Evolutionary conservation across 805 yeast species (phyloP).

Genomic region (Candida silvicultrix): DNA sequence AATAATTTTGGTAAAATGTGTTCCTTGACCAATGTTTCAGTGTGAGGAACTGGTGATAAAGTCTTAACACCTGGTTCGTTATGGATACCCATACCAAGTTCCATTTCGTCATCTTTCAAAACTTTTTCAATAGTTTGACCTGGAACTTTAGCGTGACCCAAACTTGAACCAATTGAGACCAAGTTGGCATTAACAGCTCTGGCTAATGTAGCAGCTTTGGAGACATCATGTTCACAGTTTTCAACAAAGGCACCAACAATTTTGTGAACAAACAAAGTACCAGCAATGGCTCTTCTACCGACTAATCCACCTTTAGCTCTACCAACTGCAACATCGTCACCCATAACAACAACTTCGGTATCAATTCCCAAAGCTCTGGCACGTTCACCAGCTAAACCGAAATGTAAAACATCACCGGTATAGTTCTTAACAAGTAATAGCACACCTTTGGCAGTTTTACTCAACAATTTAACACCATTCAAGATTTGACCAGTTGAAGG

Average conservation of each 20-base stretch:
- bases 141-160: conserved; percentile 88
- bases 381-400: conserved; percentile 86
- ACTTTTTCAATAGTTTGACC: conserved; percentile 56
- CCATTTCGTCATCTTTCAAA: conserved; percentile 61
- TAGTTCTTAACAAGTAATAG: conserved; percentile 82
- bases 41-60: conserved; percentile 56
- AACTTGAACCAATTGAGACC: conserved; percentile 84
- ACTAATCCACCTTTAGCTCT: conserved; percentile 82
- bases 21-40: conserved; percentile 49
- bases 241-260: conserved; percentile 70
- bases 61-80: conserved; percentile 81
- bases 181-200: conserved; percentile 51
- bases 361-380: conserved; percentile 72
- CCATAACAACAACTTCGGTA: conserved; percentile 69
- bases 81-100: conserved; percentile 93
- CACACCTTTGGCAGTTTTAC: conserved; percentile 51
- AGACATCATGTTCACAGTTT: conserved; percentile 35
- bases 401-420: conserved; percentile 91
- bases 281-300: conserved; percentile 93
- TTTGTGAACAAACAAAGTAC: conserved; percentile 86
- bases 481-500: conserved; percentile 88
- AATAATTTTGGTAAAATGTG: conserved; percentile 57
- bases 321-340: conserved; percentile 96
- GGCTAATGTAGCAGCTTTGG: conserved; percentile 53
- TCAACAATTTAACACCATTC: conserved; percentile 44